Evolutionary conservation across 768 basidiomycete genomes (phyloP), one percentile per base, ranked within the genome.

Genomic region (Tylopilus rubrobrunneus): DNA sequence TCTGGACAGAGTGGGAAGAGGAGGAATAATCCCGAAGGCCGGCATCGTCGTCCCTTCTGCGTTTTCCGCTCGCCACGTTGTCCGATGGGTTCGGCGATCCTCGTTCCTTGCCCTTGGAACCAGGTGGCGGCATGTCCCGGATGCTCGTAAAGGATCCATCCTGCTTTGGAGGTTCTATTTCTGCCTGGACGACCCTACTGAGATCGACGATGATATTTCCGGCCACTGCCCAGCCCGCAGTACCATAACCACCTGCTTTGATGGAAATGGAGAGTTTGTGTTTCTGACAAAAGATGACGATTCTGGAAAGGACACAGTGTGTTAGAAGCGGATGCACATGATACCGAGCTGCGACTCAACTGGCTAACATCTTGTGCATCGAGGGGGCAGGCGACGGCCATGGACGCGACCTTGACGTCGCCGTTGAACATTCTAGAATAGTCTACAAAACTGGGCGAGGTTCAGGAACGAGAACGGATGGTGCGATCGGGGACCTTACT

Each of bases 221-320:
- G 15, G 84, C 84, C 50, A 95, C 81, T 45, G 90, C 83, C 88
- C 92, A 92, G 1, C 92, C 93, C 10, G 86, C 90, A 1, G 89
- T 94, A 7, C 92, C 94, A 65, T 89, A 94, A 0, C 94, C 94
- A 25, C 94, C 94, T 1, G 90, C 88, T 67, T 92, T 93, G 61
- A 93, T 79, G 9, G 90, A 92, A 6, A 87, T 81, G 10, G 86
- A 83, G 3, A 95, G 73, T 0, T 72, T 71, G 63, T 92, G 77
- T 50, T 82, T 81, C n/a, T 67, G 71, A 64, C 92, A 94, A 69
- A 95, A 93, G 12, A 78, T 59, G 53, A 96, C 69, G 52, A 83
- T 75, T 62, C 89, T 92, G 5, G 51, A 53, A 53, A 31, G 47
- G 8, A 31, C 31, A 7, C 31, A 7, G 43, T 19, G 43, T 25